Percentiles rank a stretch among this genome's conserved stretches.
These are phyloP conservation scores for Herpetomonas samuelpessoai DNA, from an alignment of 208 protist species.

Conservation along the genomic window DNA sequence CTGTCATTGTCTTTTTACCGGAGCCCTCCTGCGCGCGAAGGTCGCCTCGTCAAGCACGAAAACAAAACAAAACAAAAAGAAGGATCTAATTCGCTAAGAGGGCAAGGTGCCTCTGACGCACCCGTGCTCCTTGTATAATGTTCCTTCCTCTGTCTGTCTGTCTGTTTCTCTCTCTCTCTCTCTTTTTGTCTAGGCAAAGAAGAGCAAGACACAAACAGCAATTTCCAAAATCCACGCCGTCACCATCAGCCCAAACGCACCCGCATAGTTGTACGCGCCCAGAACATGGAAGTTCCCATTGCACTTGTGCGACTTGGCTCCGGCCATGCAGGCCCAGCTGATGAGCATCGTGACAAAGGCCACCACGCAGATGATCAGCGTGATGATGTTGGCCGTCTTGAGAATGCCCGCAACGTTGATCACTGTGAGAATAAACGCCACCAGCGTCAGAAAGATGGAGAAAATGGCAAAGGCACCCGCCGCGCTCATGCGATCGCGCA, in stretches of 20 bases:
- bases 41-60: no score
- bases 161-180: neutral
- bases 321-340: constrained; percentile 15
- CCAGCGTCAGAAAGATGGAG: constrained; percentile 18
- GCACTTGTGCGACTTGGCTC: neutral
- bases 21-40: no score
- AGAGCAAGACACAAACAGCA: constrained; percentile 7
- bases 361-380: constrained; percentile 7
- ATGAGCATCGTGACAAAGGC: constrained; percentile 10
- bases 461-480: constrained; percentile 23
- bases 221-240: constrained; percentile 21
- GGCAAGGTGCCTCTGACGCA: no score
- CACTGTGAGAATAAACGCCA: constrained; percentile 3
- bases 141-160: neutral
- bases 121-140: no score
- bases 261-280: neutral
- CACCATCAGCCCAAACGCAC: constrained; percentile 13
- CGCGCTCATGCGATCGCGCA: constrained; percentile 7
- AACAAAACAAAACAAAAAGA: no score
- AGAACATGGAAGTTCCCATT: neutral
- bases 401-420: neutral
- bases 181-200: neutral
- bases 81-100: no score
- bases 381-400: neutral
- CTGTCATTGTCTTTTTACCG: no score